phyloP scores from a whole-genome alignment of 768 basidiomycete species.

The Rhodotorula graminis region DNA sequence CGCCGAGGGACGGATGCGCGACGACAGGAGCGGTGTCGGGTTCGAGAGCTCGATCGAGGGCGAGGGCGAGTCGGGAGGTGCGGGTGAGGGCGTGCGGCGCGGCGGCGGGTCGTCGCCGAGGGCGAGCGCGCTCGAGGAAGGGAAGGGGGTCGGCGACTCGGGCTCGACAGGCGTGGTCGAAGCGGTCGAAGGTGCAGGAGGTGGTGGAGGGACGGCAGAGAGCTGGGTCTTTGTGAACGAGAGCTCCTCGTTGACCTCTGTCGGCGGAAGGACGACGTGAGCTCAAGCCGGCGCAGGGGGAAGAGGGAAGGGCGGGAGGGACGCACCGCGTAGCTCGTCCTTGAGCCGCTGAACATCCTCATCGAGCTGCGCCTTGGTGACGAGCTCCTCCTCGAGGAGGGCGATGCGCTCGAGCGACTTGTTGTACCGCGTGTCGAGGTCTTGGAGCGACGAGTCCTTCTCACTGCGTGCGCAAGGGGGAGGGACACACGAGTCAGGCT shows the following conservation, averaged over 20 bases:
- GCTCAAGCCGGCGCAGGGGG: no score
- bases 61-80: neutral
- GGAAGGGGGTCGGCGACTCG: neutral
- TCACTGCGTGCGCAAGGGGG: constrained; percentile 47
- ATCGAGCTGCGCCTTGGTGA: constrained; percentile 82
- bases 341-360: constrained; percentile 84
- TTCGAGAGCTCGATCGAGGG: constrained; percentile 18
- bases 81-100: neutral
- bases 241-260: constrained; percentile 36
- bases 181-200: neutral
- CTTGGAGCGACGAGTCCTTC: constrained; percentile 48
- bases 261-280: neutral
- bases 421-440: constrained; percentile 76
- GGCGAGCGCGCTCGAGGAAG: neutral
- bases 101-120: neutral
- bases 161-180: neutral
- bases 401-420: constrained; percentile 94
- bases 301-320: neutral
- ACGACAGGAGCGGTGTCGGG: constrained; percentile 3
- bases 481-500: constrained; percentile 51
- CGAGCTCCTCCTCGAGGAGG: constrained; percentile 85
- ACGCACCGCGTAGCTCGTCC: constrained; percentile 83
- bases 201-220: constrained; percentile 11
- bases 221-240: constrained; percentile 1
- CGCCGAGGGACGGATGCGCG: neutral